A percentile compares a stretch with the other conserved stretches of the same genome.
These are phyloP conservation scores for Delitschia confertaspora DNA, from an alignment of 495 filamentous ascomycete genomes.

Conservation along the genomic window DNA sequence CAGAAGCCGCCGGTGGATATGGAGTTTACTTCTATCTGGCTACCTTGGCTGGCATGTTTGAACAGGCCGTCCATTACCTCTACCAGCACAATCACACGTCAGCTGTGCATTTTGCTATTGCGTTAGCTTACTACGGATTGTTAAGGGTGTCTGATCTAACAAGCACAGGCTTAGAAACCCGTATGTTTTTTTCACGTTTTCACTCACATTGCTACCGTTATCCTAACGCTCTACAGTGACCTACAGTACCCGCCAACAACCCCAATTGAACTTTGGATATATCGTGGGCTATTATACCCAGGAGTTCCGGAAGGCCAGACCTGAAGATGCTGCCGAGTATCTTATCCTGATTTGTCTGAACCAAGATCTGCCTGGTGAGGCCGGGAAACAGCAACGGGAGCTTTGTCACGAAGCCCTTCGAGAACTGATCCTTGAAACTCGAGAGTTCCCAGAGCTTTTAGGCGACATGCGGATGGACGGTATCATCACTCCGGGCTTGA, in stretches of 20 bases:
- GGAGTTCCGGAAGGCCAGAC: constrained; percentile 83
- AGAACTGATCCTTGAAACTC: constrained; percentile 89
- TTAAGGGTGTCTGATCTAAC: constrained; percentile 71
- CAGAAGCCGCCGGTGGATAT: constrained; percentile 61
- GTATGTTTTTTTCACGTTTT: constrained; percentile 48
- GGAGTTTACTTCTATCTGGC: constrained; percentile 90
- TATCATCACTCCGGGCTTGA: constrained; percentile 67
- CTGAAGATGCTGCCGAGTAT: constrained; percentile 85
- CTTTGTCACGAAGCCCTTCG: constrained; percentile 89
- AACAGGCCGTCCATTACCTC: constrained; percentile 83
- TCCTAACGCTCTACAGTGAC: constrained; percentile 46
- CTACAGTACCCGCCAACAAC: constrained; percentile 62
- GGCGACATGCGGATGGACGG: constrained; percentile 84
- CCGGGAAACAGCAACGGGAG: constrained; percentile 65
- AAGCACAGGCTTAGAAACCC: constrained; percentile 59
- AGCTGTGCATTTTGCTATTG: constrained; percentile 90
- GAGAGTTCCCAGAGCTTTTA: constrained; percentile 87
- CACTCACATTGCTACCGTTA: background rate
- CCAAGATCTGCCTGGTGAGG: constrained; percentile 62
- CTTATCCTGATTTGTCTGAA: constrained; percentile 89
- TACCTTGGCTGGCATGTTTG: constrained; percentile 86
- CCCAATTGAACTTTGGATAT: constrained; percentile 88
- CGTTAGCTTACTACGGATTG: constrained; percentile 82
- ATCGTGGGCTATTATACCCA: constrained; percentile 92
- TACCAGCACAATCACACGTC: constrained; percentile 83